Base-by-base conservation (phyloP, 129 eudicot genomes). In the Escallonia herrerae region DNA sequence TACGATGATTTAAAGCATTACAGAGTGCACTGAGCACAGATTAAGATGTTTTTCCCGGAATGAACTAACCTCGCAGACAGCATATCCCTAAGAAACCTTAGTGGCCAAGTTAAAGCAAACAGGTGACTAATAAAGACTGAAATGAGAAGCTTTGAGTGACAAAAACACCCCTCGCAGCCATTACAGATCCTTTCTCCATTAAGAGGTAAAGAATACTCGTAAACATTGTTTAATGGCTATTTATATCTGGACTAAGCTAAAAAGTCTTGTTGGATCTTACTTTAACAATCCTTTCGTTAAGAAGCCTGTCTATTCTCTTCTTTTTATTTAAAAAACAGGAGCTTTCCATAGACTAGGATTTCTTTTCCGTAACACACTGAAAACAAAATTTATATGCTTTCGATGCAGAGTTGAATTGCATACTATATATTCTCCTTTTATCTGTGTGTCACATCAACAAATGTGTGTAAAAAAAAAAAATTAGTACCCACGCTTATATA, bases 171-270 rank as follows among this genome's bases (percentile, higher is more conserved):
- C 51, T 40, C 13, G 33, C 56, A 64, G 48, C 49, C 59, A 13
- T 59, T 43, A 40, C 15, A 58, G 56, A 43, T 71, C 42, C 62
- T 77, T 67, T 74, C 56, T 79, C 70, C 62, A 43, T 4, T 55
- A 37, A 54, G 71, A 64, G 76, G 68, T 70, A 58, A 79, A 69
- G 62, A 58, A 72, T 72, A 49, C 49, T 40, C 61, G 14, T 43
- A 58, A 61, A 12, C 48, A 49, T 5, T 62, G 39, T 42, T 56
- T 56, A 43, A 15, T 13, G n/a, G 9, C 13, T 3, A 8, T 1
- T 5, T n/a, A 13, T 44, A 39, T n/a, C 14, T 10, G 15, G 51
- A 58, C 43, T 22, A 65, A 40, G 15, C 10, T 57, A 5, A 58
- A n/a, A 47, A 58, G 12, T 37, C 57, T 43, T 51, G 12, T 6